Percentiles rank a stretch among this genome's conserved stretches.
These are phyloP conservation scores for Drechmeria coniospora DNA, from an alignment of 2,329 filamentous ascomycete genomes.

Conservation along the genomic window DNA sequence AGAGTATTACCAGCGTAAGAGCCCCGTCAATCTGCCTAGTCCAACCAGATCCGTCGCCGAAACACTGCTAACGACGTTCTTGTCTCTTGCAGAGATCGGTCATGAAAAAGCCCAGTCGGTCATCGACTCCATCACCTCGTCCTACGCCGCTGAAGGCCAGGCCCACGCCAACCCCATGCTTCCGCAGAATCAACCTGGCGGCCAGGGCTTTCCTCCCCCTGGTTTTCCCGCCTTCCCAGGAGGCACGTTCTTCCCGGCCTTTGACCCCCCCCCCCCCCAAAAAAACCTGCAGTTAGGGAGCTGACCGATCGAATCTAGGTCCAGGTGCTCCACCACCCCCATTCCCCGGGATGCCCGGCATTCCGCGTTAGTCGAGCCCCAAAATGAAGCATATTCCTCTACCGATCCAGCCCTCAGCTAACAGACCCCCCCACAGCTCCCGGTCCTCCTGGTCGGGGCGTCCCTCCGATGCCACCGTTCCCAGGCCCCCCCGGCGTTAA, in stretches of 20 bases:
- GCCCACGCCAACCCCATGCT: slow-evolving; percentile 75
- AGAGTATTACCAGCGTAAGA: slow-evolving; percentile 91
- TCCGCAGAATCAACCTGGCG: slow-evolving; percentile 47
- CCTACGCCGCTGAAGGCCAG: slow-evolving; percentile 89
- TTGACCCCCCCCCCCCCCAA: background rate
- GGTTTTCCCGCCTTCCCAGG: slow-evolving; percentile 45
- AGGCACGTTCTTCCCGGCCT: slow-evolving; percentile 20
- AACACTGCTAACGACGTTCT: background rate
- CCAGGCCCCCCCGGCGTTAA: slow-evolving; percentile 26
- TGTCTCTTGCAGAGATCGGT: slow-evolving; percentile 57
- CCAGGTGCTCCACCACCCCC: slow-evolving; percentile 35
- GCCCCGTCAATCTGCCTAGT: no score
- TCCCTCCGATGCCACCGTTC: slow-evolving; percentile 29
- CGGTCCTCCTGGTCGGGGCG: slow-evolving; percentile 29
- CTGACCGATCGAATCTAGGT: background rate
- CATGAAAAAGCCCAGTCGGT: slow-evolving; percentile 97
- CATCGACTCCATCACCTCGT: slow-evolving; percentile 93
- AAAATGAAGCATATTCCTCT: no score
- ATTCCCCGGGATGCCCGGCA: slow-evolving; percentile 36
- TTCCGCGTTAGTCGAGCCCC: slow-evolving; percentile 15
- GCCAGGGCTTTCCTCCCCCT: slow-evolving; percentile 30
- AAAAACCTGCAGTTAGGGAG: background rate
- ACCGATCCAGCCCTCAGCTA: no score
- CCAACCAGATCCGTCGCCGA: background rate
- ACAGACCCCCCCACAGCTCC: slow-evolving; percentile 27